Base-by-base conservation (phyloP, 192 early-diverging fungal species). In the Backusella westeae region DNA sequence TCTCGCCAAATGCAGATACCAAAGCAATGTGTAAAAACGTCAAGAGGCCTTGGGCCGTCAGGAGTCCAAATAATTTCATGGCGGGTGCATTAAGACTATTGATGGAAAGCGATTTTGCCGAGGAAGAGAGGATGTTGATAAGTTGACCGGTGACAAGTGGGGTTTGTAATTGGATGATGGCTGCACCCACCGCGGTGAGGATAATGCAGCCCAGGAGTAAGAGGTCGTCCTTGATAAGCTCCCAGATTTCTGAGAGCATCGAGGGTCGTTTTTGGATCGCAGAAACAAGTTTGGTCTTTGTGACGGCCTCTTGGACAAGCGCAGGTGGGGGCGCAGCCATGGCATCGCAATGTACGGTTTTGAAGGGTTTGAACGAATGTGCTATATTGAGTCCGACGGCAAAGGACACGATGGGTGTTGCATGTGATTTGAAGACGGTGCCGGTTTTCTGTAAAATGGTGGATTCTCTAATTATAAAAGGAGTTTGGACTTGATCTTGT, bases 1-100 rank as follows among this genome's bases (percentile, higher is more conserved):
- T 85, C 77, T 90, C 90, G 53, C 90, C 90, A 72, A 92, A 82
- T 1, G 82, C 73, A 6, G 89, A 79, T 9, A 90, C 89, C 71
- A 92, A 81, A 21, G 87, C 79, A n/a, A 90, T 89, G 70, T 92
- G 90, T 1, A 83, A 83, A 79, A 87, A 87, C 32, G 90, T 89
- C 72, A 92, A 80, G 17, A 83, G 42, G 32, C 87, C 91, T 75
- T 92, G 87, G 41, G 85, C 83, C 7, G 84, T 73, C 21, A 90
- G 82, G 38, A 92, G 76, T n/a, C 56, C 80, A 29, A 91, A 72
- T n/a, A 92, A 77, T 52, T 85, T 83, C 29, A 84, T 56, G 5
- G 89, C 89, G 8, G 89, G 85, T 46, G 77, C 77, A 5, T 82
- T 74, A 0, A 69, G 35, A 3, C 68, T 23, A 8, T 69, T 19